phyloP scores from a whole-genome alignment of 2,329 filamentous ascomycete genomes.

The Venturia carpophila region DNA sequence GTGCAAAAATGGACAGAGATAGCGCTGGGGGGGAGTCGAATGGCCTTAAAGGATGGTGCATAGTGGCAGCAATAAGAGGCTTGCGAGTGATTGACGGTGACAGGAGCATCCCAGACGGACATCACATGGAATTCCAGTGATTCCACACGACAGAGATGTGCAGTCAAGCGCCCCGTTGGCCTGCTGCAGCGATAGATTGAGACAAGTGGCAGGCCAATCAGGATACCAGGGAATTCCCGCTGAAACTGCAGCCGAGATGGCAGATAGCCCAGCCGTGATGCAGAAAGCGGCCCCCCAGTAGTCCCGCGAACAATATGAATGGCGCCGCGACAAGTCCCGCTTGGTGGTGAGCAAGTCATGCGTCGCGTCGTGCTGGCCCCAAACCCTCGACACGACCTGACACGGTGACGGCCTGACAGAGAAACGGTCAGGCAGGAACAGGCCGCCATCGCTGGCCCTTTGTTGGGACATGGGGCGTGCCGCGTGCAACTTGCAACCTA shows the following conservation, averaged over 20 bases:
- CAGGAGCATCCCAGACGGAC: background rate
- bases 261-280: background rate
- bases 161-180: conserved; percentile 1
- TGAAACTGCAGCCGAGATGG: conserved; percentile 7
- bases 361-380: background rate
- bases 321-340: conserved; percentile 1
- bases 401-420: background rate
- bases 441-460: background rate
- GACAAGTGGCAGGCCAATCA: background rate
- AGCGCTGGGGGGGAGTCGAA: background rate
- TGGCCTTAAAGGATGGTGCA: background rate
- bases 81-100: background rate
- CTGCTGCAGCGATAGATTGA: conserved; percentile 8
- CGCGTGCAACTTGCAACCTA: no score
- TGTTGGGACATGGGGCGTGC: background rate
- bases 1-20: background rate
- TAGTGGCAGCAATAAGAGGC: background rate
- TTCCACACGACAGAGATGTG: background rate
- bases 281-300: background rate
- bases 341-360: background rate
- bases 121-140: conserved; percentile 11
- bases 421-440: background rate
- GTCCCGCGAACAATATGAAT: conserved; percentile 4
- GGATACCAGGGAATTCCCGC: background rate
- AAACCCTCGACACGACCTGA: background rate